Base-by-base conservation (phyloP, 2,329 filamentous ascomycete species). In the Chaetomium sp. region DNA sequence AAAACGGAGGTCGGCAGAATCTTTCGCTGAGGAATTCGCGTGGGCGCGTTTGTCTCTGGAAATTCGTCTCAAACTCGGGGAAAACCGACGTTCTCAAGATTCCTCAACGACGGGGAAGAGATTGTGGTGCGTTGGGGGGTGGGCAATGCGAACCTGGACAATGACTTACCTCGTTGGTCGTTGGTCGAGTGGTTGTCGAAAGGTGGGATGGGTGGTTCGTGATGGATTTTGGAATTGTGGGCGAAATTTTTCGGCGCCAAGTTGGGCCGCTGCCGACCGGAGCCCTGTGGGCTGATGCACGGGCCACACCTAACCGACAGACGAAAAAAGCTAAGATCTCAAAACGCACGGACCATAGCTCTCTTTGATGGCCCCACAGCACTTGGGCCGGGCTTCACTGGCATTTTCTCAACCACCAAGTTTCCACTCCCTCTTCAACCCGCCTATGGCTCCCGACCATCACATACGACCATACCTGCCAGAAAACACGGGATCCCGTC, bases 161-260 rank as follows among this genome's bases (percentile, higher is more conserved):
- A 8, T 56, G 56, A 64, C 63, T 63, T 56, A 65, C 63, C 61
- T 65, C 62, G 62, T 53, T 61, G 60, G 61, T 62, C 59, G 63
- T 62, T 60, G 57, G 54, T 58, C 56, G 61, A 59, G 61, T 59
- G 62, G 58, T 63, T 62, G 61, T 61, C 51, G 19, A 45, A 56
- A 49, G 37, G 50, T 36, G 52, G 54, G 59, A 62, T 60, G 54
- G 43, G 49, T 5, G 49, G 50, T 48, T 47, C 51, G 55, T 53
- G 54, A 44, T 57, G 41, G 55, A 61, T 63, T 64, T 65, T 61
- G 60, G 58, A 59, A 65, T 60, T 65, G 63, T 65, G 63, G 62
- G 63, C 57, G 63, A 61, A 61, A 62, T 58, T 57, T 57, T 56
- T 62, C 61, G 62, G 62, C 37, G 36, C 33, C 32, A 61, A 52